phyloP scores from a whole-genome alignment of 345 rosid genomes.

The Durio zibethinus region DNA sequence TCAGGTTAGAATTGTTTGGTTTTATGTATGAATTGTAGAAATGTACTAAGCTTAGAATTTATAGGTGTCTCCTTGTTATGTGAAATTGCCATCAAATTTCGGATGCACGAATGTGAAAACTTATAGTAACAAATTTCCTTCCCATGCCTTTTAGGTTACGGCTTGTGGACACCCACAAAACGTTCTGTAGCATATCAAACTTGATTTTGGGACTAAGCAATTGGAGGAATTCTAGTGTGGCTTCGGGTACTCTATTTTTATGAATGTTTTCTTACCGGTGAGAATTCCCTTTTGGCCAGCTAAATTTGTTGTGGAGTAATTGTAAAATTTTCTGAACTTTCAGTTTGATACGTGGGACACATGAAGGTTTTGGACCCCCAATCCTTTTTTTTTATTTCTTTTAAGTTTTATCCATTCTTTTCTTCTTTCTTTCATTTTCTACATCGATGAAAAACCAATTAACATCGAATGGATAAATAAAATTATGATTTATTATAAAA shows the following conservation, averaged over 20 bases:
- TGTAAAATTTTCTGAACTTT: not conserved
- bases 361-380: not conserved
- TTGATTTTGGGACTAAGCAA: not conserved
- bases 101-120: not conserved
- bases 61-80: not conserved
- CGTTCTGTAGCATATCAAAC: not conserved
- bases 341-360: not conserved
- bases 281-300: not conserved
- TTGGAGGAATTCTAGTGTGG: not conserved
- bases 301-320: not conserved
- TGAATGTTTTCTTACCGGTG: not conserved
- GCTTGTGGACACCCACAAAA: not conserved
- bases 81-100: not conserved
- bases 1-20: not conserved
- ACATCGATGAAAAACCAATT: not conserved
- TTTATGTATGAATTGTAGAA: not conserved
- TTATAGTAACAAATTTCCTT: not conserved
- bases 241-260: not conserved
- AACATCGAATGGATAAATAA: not conserved
- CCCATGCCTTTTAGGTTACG: conserved; percentile 1
- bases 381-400: not conserved
- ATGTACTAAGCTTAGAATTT: conserved; percentile 1
- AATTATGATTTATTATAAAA: not conserved
- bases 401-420: not conserved
- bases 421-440: not conserved